Percentiles rank a stretch among this genome's conserved stretches.
Evolutionary conservation across 2,329 filamentous ascomycete genomes (phyloP).

Genomic region (Colletotrichum shisoi): DNA sequence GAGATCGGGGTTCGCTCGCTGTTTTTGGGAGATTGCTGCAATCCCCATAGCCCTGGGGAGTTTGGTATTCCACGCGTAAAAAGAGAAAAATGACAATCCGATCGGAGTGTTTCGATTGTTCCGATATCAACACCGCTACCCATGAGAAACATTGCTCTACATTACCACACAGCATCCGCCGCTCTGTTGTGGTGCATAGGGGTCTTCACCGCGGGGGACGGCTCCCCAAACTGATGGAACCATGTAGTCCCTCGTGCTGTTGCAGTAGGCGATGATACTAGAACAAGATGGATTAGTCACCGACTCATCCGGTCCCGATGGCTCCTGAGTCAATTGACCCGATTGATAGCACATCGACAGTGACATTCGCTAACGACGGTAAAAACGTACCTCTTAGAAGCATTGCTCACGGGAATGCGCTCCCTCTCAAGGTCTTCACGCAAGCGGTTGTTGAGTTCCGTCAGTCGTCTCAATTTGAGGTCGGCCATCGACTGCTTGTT

Average conservation of each 20-base stretch:
- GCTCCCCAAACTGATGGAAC: constrained; percentile 95
- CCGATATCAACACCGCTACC: constrained; percentile 25
- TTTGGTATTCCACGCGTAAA: constrained; percentile 38
- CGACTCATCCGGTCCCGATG: constrained; percentile 6
- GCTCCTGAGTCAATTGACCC: constrained; percentile 4
- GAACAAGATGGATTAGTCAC: constrained; percentile 18
- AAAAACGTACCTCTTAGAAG: constrained; percentile 76
- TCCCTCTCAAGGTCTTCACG: constrained; percentile 96
- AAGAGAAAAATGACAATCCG: constrained; percentile 32
- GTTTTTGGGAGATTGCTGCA: constrained; percentile 26
- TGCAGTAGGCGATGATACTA: constrained; percentile 97
- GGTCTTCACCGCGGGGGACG: constrained; percentile 93
- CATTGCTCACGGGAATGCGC: constrained; percentile 93
- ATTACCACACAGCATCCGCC: constrained; percentile 95
- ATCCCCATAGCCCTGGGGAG: constrained; percentile 30
- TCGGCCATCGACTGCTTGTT: constrained; percentile 99
- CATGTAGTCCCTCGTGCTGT: constrained; percentile 98
- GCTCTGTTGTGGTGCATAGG: constrained; percentile 95
- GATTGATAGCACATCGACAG: background rate
- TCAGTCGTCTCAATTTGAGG: constrained; percentile 93
- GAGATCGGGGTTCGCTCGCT: constrained; percentile 24
- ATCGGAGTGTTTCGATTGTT: constrained; percentile 21
- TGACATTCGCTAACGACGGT: background rate
- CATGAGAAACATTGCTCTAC: constrained; percentile 58
- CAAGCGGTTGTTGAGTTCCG: constrained; percentile 94